These are phyloP conservation scores for Fusarium siculi DNA, from an alignment of 2,329 filamentous ascomycete genomes.

Conservation along the genomic window DNA sequence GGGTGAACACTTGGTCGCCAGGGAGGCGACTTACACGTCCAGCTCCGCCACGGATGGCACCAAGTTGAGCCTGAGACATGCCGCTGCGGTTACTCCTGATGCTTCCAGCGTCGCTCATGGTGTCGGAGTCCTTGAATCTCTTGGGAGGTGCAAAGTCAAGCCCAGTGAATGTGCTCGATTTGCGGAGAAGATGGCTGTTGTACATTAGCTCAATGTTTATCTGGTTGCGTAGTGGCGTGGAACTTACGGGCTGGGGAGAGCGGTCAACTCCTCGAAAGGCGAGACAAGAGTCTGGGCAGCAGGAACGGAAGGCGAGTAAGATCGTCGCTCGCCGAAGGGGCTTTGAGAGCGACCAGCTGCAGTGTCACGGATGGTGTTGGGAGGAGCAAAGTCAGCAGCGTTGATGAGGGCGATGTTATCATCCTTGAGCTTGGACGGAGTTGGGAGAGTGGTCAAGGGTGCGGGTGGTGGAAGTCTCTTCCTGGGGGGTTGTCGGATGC, in stretches of 20 bases:
- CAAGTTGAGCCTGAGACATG: constrained; percentile 75
- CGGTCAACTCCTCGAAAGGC: constrained; percentile 85
- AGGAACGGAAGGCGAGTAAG: constrained; percentile 79
- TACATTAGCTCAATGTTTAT: constrained; percentile 40
- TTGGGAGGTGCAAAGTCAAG: constrained; percentile 85
- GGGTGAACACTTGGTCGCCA: constrained; percentile 82
- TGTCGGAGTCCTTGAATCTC: constrained; percentile 73
- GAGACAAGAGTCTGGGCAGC: constrained; percentile 82
- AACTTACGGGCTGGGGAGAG: constrained; percentile 91
- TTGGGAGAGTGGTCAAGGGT: constrained; percentile 80
- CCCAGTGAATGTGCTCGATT: constrained; percentile 80
- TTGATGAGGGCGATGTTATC: constrained; percentile 77
- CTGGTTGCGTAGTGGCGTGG: neutral
- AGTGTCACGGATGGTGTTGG: constrained; percentile 72
- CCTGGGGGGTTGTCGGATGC: constrained; percentile 54
- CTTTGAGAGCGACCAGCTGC: constrained; percentile 75
- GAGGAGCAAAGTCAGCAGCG: constrained; percentile 88
- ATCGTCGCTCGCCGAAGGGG: constrained; percentile 70
- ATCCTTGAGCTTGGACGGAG: constrained; percentile 84
- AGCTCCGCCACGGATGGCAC: constrained; percentile 82
- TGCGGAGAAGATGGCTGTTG: constrained; percentile 74
- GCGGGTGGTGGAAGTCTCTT: constrained; percentile 74
- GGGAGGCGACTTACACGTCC: constrained; percentile 89
- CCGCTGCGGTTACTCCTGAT: constrained; percentile 75
- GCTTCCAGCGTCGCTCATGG: constrained; percentile 73